phyloP scores from a whole-genome alignment of 805 yeast genomes.

The Isabelozyma heimii region DNA sequence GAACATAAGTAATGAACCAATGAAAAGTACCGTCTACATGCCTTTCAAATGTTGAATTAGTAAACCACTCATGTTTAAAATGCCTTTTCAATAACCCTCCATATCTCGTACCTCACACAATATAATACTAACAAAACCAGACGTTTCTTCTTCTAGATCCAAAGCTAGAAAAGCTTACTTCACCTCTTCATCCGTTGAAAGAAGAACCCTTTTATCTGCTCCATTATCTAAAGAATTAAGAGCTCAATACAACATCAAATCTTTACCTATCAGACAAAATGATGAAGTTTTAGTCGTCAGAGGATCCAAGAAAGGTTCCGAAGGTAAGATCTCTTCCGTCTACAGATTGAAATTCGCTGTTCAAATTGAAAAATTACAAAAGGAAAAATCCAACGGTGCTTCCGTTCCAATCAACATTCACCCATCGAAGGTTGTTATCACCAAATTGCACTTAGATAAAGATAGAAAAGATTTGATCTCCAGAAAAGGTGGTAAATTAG shows the following conservation, averaged over 20 bases:
- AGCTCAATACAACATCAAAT: constrained; percentile 92
- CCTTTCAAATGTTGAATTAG: no score
- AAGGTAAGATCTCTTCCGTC: constrained; percentile 95
- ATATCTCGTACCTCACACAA: neutral
- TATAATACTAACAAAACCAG: constrained; percentile 45
- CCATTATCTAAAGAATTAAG: constrained; percentile 99
- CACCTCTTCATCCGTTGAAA: constrained; percentile 93
- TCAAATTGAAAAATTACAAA: constrained; percentile 95
- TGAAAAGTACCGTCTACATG: no score
- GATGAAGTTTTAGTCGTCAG: constrained; percentile 95
- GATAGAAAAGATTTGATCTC: constrained; percentile 97
- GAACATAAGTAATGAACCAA: no score
- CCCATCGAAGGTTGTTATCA: constrained; percentile 98
- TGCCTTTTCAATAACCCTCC: neutral
- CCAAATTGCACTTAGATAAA: constrained; percentile 97
- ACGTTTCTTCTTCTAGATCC: constrained; percentile 99
- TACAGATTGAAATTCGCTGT: constrained; percentile 98
- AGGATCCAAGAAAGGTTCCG: constrained; percentile 99
- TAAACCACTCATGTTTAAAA: no score
- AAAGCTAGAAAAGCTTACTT: constrained; percentile 99
- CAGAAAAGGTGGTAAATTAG: constrained; percentile 97
- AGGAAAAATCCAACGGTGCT: constrained; percentile 98
- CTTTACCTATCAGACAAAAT: constrained; percentile 96
- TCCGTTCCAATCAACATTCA: constrained; percentile 95
- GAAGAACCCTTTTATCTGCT: constrained; percentile 95